phyloP scores from a whole-genome alignment of 306 rosid species.

The Ammopiptanthus mongolicus region DNA sequence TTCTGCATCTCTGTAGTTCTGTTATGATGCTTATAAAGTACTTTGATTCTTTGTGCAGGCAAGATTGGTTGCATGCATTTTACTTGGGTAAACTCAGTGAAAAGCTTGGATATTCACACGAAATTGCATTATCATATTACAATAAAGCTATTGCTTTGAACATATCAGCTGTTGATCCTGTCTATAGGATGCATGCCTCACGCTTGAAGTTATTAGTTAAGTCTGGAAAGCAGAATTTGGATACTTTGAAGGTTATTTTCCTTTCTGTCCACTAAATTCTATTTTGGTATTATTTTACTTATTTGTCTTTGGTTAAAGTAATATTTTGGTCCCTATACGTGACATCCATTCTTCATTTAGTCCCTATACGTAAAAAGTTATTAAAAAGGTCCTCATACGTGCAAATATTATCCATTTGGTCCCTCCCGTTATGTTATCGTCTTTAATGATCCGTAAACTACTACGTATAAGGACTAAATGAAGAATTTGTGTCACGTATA shows the following conservation, averaged over 20 bases:
- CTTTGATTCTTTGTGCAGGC: conserved; percentile 49
- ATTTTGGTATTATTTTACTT: neutral
- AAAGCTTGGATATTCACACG: conserved; percentile 76
- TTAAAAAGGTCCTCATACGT: too few relatives aligned
- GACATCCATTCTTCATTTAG: too few relatives aligned
- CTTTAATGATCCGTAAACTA: too few relatives aligned
- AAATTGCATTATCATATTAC: conserved; percentile 75
- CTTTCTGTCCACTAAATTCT: conserved; percentile 22
- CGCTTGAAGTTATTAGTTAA: conserved; percentile 77
- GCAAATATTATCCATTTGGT: too few relatives aligned
- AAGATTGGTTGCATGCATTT: conserved; percentile 94
- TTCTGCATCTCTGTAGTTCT: conserved; percentile 3
- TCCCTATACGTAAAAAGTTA: too few relatives aligned
- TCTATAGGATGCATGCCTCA: conserved; percentile 97
- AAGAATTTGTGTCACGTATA: too few relatives aligned
- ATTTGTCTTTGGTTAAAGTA: conserved; percentile 16
- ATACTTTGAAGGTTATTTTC: conserved; percentile 61
- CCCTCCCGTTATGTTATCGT: too few relatives aligned
- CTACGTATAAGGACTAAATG: too few relatives aligned
- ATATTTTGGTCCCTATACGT: too few relatives aligned
- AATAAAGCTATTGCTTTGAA: conserved; percentile 72
- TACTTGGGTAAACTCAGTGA: conserved; percentile 93
- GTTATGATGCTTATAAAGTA: neutral
- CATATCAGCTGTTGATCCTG: conserved; percentile 88
- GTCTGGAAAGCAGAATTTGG: conserved; percentile 61